Base-by-base conservation (phyloP, 352 stramenopile species). In the Pythium periplocum region DNA sequence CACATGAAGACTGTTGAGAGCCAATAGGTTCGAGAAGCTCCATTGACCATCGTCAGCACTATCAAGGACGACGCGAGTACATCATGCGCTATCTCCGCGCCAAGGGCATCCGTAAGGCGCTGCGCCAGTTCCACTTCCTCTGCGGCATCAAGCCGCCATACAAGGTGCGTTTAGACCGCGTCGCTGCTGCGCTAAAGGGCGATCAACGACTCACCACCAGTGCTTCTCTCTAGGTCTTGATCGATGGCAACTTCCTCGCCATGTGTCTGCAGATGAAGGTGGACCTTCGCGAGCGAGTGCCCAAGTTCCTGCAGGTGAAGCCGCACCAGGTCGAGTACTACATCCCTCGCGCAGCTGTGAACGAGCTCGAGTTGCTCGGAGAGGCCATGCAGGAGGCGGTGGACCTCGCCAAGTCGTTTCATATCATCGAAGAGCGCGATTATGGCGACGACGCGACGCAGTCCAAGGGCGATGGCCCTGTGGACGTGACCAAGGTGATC, bases 241-340 rank as follows among this genome's bases (percentile, higher is more conserved):
- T 94, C 47, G 84, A 94, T 59, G 80, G 80, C 52, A 94, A 94
- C 75, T 94, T 94, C 56, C 73, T 94, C 39, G 84, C 78, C 49
- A 90, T 94, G 80, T 92, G 82, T 61, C 54, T 86, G 45, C 79
- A 94, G 66, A 93, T 93, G 82, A 90, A 94, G 55, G 78, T 94
- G 33, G 78, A 91, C 62, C 60, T 93, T 32, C 73, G 67, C 26
- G 80, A 86, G 62, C 81, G 84, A 42, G 48, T 94, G 62, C 74
- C 84, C 49, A 90, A 89, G 61, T 86, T 91, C 50, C 62, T 94
- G 40, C 84, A 94, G 59, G 83, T 91, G 7, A 91, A 91, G 61
- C 59, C 68, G 30, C 65, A 83, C 64, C 74, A 92, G 38, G 69
- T 69, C 59, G 75, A 89, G 62, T 81, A 85, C 45, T 87, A 78